These are phyloP conservation scores for Plasmodium coatneyi DNA, from an alignment of 169 alveolate species.

Conservation along the genomic window DNA sequence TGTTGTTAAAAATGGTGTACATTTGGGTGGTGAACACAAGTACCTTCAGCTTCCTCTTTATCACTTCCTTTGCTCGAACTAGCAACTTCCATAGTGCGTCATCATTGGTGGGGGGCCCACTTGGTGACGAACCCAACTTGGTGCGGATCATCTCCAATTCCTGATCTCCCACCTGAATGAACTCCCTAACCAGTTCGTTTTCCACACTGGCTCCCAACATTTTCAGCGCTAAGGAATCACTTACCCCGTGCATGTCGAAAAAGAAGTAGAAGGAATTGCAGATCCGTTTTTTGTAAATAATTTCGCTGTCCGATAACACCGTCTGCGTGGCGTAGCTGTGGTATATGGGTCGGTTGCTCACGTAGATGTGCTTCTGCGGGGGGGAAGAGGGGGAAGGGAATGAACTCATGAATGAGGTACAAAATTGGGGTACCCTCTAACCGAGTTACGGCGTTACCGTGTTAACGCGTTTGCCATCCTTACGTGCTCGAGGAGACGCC, in stretches of 20 bases:
- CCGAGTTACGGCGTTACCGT: not conserved
- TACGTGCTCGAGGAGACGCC: slow-evolving; percentile 38
- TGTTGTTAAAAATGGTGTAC: slow-evolving; percentile 66
- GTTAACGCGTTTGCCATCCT: not conserved
- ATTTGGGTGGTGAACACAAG: slow-evolving; percentile 74
- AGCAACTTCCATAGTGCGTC: not conserved
- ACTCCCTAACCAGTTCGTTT: slow-evolving; percentile 23
- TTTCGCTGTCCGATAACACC: slow-evolving; percentile 70
- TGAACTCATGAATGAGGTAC: too few relatives aligned
- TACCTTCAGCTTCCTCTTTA: slow-evolving; percentile 13
- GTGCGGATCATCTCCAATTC: too few relatives aligned
- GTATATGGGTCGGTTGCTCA: slow-evolving; percentile 70
- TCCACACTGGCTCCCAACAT: not conserved
- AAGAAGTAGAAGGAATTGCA: slow-evolving; percentile 66
- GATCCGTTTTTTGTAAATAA: slow-evolving; percentile 35
- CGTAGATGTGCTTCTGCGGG: slow-evolving; percentile 46
- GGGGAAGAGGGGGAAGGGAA: not conserved
- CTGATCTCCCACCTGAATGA: not conserved
- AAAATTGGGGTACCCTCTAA: not conserved
- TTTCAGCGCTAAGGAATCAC: not conserved
- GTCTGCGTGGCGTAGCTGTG: slow-evolving; percentile 66
- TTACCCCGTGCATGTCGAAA: slow-evolving; percentile 1
- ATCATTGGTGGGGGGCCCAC: not conserved
- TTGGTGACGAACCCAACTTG: not conserved
- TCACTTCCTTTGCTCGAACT: not conserved